Evolutionary conservation across 805 yeast species (phyloP).

Genomic region (Nakazawaea ambrosiae): DNA sequence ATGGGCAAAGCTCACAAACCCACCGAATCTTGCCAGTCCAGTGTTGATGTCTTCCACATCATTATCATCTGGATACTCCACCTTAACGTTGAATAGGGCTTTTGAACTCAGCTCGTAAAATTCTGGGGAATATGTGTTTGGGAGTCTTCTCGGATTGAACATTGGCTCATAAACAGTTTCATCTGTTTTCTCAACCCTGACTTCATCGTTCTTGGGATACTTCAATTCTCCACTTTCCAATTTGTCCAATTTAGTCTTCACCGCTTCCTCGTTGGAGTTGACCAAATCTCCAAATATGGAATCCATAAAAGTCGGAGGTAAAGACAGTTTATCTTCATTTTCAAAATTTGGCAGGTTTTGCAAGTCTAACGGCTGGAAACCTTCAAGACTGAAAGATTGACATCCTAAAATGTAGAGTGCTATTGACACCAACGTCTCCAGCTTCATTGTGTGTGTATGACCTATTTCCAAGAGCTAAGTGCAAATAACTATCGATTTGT

Average conservation of each 20-base stretch:
- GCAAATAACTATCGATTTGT: too few relatives aligned
- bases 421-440: neutral
- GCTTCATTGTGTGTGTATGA: too few relatives aligned
- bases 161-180: conserved; percentile 2
- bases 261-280: conserved; percentile 11
- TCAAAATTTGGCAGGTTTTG: too few relatives aligned
- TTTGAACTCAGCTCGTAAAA: conserved; percentile 15
- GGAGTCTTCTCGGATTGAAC: conserved; percentile 2
- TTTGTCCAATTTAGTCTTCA: conserved; percentile 4
- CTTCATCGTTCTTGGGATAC: neutral
- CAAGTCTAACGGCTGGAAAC: too few relatives aligned
- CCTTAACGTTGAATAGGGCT: conserved; percentile 15
- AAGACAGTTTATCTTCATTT: too few relatives aligned
- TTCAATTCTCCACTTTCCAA: conserved; percentile 12
- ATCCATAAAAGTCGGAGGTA: conserved; percentile 17
- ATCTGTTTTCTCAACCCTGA: neutral
- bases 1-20: conserved; percentile 43
- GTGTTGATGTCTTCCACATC: conserved; percentile 25
- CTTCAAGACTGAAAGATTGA: too few relatives aligned
- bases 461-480: too few relatives aligned
- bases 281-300: conserved; percentile 18
- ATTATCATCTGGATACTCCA: conserved; percentile 27
- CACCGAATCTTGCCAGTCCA: conserved; percentile 29
- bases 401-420: neutral
- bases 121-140: conserved; percentile 4